Base-by-base conservation (phyloP, 768 basidiomycete genomes). In the Naganishia onofrii region DNA sequence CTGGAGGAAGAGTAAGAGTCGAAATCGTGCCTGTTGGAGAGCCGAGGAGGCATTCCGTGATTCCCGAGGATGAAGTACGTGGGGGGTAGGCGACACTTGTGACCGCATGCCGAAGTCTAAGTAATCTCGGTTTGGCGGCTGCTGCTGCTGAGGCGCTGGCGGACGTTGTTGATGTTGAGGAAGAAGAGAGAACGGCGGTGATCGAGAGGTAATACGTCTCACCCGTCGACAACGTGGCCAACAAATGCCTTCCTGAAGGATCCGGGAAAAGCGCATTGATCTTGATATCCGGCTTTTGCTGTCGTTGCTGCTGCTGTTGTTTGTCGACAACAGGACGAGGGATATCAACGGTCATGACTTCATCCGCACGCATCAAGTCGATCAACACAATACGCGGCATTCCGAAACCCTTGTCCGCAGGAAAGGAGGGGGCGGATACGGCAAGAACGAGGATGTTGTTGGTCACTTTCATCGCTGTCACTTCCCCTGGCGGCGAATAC, bases 11-110 rank as follows among this genome's bases (percentile, higher is more conserved):
- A 0, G 75, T 73, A 5, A 90, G 90, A 74, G 96, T 93, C 71
- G 91, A 92, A 26, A 99, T 88, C 26, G 86, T 86, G 8, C 95
- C 95, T 70, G 88, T 90, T 71, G 89, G 84, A 1, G 88, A 88
- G 21, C 94, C 95, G 70, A 99, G 87, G 15, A 98, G 83, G 73
- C 96, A 86, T 83, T 95, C 89, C 68, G 89, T 83, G 3, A 89
- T 72, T 5, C 76, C 71, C 85, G 46, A 89, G 82, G 55, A 89
- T 77, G 60, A 86, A 85, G 65, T 86, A 77, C 80, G 87, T 28
- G 82, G 89, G 75, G 92, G 93, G 95, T 95, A 98, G 0, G 91
- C 91, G 48, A 98, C 84, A 72, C 91, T 89, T 79, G 94, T 91
- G 73, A 98, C 89, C 76, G 91, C 85, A 42, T 42, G 42, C 2